Conservation (phyloP, 805 yeast species). For the Saccharomycopsis fodiens region DNA sequence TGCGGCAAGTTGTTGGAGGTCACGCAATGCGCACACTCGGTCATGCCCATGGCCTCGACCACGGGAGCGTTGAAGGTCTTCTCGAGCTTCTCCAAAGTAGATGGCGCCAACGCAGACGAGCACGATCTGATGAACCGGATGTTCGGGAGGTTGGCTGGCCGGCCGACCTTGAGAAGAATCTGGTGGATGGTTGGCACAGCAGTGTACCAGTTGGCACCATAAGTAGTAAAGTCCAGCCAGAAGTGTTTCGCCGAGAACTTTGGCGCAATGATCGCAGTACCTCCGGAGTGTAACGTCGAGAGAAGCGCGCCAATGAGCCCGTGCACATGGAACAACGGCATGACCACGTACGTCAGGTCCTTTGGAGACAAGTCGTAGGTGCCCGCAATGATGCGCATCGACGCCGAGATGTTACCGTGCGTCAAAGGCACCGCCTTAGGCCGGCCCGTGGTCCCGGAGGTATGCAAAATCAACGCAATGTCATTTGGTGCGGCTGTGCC, state of each 20-base stretch:
- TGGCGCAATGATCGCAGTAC: slow-evolving; percentile 54
- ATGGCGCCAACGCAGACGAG: slow-evolving; percentile 63
- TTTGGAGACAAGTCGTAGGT: slow-evolving; percentile 43
- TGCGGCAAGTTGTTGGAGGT: slow-evolving; percentile 64
- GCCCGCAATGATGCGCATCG: slow-evolving; percentile 49
- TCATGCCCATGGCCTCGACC: slow-evolving; percentile 73
- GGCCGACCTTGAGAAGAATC: slow-evolving; percentile 46
- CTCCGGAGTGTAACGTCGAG: slow-evolving; percentile 54
- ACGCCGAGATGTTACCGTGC: slow-evolving; percentile 53
- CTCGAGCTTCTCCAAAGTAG: slow-evolving; percentile 53
- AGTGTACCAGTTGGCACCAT: slow-evolving; percentile 61
- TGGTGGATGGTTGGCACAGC: slow-evolving; percentile 75
- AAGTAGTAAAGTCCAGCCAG: slow-evolving; percentile 48
- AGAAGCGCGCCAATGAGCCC: slow-evolving; percentile 62
- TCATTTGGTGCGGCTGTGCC: slow-evolving; percentile 42
- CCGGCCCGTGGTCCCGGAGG: slow-evolving; percentile 71
- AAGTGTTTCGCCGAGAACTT: slow-evolving; percentile 53
- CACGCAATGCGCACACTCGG: slow-evolving; percentile 78
- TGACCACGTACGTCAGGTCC: slow-evolving; percentile 57
- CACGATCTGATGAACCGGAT: slow-evolving; percentile 67
- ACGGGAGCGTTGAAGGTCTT: slow-evolving; percentile 56
- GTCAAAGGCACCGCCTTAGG: slow-evolving; percentile 72
- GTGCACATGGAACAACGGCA: slow-evolving; percentile 76
- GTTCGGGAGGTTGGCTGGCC: slow-evolving; percentile 44
- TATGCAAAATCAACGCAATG: slow-evolving; percentile 59